A percentile compares a stretch with the other conserved stretches of the same genome.
These are phyloP conservation scores for Penicillium sp. DNA, from an alignment of 2,329 filamentous ascomycete genomes.

Conservation along the genomic window DNA sequence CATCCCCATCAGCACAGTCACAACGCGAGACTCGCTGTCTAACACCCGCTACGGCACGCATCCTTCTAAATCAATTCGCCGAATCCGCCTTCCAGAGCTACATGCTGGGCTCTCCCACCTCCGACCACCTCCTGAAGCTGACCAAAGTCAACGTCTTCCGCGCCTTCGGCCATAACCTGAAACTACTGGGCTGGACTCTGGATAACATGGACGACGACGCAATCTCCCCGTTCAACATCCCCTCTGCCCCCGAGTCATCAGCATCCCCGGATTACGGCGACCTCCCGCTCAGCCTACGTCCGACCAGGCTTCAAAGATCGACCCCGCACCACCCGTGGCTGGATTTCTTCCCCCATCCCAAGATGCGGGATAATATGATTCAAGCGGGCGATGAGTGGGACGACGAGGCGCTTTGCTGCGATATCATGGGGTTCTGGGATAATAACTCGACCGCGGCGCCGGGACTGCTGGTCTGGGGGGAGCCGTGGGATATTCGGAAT, in stretches of 20 bases:
- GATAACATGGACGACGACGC: conserved; percentile 32
- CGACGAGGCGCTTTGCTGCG: conserved; percentile 40
- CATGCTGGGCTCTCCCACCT: conserved; percentile 24
- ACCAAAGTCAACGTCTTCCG: conserved; percentile 40
- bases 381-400: conserved; percentile 34
- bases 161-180: conserved; percentile 32
- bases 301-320: conserved; percentile 41
- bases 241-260: background rate
- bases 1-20: background rate
- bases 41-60: background rate
- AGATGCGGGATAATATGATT: conserved; percentile 45
- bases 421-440: conserved; percentile 40
- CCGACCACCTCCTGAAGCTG: conserved; percentile 38
- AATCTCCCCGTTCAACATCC: conserved; percentile 29
- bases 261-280: conserved; percentile 1
- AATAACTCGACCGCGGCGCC: conserved; percentile 17
- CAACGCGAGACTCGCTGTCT: conserved; percentile 4
- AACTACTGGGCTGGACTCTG: conserved; percentile 27
- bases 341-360: conserved; percentile 37
- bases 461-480: conserved; percentile 53
- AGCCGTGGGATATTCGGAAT: conserved; percentile 45
- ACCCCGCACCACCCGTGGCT: conserved; percentile 46
- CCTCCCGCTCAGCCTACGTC: conserved; percentile 34
- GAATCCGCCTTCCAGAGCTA: conserved; percentile 29
- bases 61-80: conserved; percentile 22